Evolutionary conservation across 2,329 filamentous ascomycete genomes (phyloP), one percentile per base, ranked within the genome.

Genomic region (Aspergillus sp.): DNA sequence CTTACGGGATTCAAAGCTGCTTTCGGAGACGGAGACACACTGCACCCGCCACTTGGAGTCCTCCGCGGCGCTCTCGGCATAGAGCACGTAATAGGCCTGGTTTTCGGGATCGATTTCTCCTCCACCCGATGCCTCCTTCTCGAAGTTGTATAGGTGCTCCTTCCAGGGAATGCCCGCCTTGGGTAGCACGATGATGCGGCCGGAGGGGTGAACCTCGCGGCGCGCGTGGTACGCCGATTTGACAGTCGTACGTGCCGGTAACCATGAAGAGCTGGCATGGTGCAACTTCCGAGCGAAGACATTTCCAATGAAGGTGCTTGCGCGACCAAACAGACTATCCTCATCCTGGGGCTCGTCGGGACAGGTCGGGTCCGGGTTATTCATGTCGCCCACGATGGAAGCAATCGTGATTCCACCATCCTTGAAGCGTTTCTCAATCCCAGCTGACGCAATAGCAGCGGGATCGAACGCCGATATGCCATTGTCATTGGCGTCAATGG

Each of bases 401-500:
- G 88, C 87, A 49, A 98, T 81, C 43, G 80, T 85, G 72, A 96
- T 90, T 43, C 83, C 86, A 49, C 86, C 84, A 60, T 90, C 79
- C 57, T 82, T 84, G 73, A 94, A 96, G 57, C 83, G 83, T 75
- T 90, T 93, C 68, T 86, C 73, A 38, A 96, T 68, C 3, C 84
- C 85, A 0, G 87, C 86, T 29, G 81, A 77, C 29, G 79, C 70
- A 12, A 95, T 65, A 30, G 75, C 82, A 27, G 77, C 76, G 29
- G 85, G 76, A 64, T 95, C 88, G 71, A 94, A 94, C 48, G 76
- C 78, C 28, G 83, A 83, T 63, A 98, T 85, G 56, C 93, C 93
- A 68, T 98, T 98, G 76, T 98, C 93, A 70, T 98, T 91, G 48
- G 90, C 93, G 69, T 98, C 93, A 47, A 98, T 83, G 2, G 93